Evolutionary conservation across 2,329 filamentous ascomycete genomes (phyloP), one percentile per base, ranked within the genome.

Genomic region (Bipolaris sorokiniana): DNA sequence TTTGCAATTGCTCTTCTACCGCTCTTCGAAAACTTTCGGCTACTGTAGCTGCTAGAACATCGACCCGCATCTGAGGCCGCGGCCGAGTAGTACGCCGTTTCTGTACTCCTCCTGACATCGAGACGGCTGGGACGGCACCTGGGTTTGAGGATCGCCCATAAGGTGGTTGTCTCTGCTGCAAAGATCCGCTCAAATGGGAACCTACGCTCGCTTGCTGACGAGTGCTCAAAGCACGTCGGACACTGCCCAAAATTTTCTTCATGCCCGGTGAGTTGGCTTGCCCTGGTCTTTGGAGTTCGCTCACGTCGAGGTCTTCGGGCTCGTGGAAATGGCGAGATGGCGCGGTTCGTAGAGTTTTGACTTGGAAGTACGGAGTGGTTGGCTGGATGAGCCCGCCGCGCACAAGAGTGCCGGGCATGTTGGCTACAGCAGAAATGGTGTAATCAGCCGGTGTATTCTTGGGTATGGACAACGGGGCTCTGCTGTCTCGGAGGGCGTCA

Each of bases 381-480:
- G 94, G 95, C 15, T 92, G 91, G 59, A 96, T 85, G 5, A 97
- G 73, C 56, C 92, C 91, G 13, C 95, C 95, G 48, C 94, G 86
- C 18, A 98, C 93, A 36, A 99, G 84, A 63, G 90, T 94, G 9
- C 93, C 92, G 3, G 89, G 88, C 68, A 91, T 89, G 11, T 89
- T 86, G 20, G 88, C 80, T 9, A 87, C 82, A 61, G 88, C 82
- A 13, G 87, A 76, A 15, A 88, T 70, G 46, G 75, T 70, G 42
- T 77, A 73, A 20, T 78, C 72, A 48, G 72, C 63, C 48, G 75
- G 71, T 31, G 82, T 74, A 36, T 76, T 68, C 56, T 82, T 80
- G 36, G 80, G 75, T 31, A 79, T 76, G 3, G 82, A 81, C 7
- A 85, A 68, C 1, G 83, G 83, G 10, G 82, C 77, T 51, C 85